A percentile compares a stretch with the other conserved stretches of the same genome.
These are phyloP conservation scores for Xerocomus brunneocitrinus DNA, from an alignment of 768 basidiomycete species.

Conservation along the genomic window DNA sequence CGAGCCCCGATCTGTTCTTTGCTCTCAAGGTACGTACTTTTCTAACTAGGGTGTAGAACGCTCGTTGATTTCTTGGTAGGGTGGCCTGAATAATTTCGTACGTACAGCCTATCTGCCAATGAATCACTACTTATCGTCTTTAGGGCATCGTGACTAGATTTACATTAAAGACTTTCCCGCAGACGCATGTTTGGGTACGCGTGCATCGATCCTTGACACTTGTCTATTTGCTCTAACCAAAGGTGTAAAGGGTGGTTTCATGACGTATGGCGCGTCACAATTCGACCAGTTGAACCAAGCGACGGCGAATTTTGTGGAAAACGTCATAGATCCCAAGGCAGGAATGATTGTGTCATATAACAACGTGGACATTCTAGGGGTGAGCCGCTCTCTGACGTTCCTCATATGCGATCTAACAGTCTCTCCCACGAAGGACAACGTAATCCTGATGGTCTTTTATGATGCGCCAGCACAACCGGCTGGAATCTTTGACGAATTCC, in stretches of 20 bases:
- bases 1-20: slow-evolving; percentile 37
- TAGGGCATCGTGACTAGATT: slow-evolving; percentile 56
- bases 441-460: slow-evolving; percentile 46
- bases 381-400: background rate
- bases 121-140: background rate
- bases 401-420: background rate
- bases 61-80: slow-evolving; percentile 29
- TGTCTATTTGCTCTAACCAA: background rate
- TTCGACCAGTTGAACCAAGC: slow-evolving; percentile 6
- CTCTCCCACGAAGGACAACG: slow-evolving; percentile 4
- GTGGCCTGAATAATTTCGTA: slow-evolving; percentile 57
- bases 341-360: slow-evolving; percentile 41
- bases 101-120: background rate
- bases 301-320: slow-evolving; percentile 10
- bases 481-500: slow-evolving; percentile 26
- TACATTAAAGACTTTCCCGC: slow-evolving; percentile 48
- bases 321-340: slow-evolving; percentile 13
- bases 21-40: slow-evolving; percentile 33
- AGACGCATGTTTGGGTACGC: slow-evolving; percentile 56
- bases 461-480: slow-evolving; percentile 35
- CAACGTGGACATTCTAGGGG: background rate
- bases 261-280: slow-evolving; percentile 22
- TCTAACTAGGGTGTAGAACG: background rate
- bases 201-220: background rate
- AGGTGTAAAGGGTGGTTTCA: slow-evolving; percentile 41